Base-by-base conservation (phyloP, 2,329 filamentous ascomycete genomes). In the Nectriaceae sp. region DNA sequence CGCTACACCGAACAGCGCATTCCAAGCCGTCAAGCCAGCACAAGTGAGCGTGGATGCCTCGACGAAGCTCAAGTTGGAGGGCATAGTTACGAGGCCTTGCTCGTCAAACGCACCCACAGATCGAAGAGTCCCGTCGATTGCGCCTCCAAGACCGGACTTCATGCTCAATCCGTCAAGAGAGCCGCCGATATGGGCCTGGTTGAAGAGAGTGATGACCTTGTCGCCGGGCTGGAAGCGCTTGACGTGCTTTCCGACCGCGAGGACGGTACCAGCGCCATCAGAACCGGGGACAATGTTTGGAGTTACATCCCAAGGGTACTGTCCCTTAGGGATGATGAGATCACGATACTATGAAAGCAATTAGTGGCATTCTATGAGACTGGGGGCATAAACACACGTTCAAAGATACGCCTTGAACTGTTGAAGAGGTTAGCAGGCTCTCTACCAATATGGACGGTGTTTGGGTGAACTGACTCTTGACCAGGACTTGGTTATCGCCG, bases 401-500 rank as follows among this genome's bases (percentile, higher is more conserved):
- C 42, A 82, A 71, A 21, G 77, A 77, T 5, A 73, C 78, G 13
- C 73, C 76, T 42, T 73, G 69, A 21, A 81, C 75, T 71, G 18
- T 47, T 4, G n/a, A 3, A 18, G 15, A 35, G 6, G 43, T 62
- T 52, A 54, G 52, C 21, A 18, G 18, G 6, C 33, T 11, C 6
- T 18, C 6, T 10, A 37, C 16, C 26, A 31, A 8, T 31, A 6
- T 11, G 33, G 11, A 11, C 16, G 15, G 29, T 19, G 16, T 11
- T 10, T 39, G 40, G 22, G 22, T 21, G 15, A 19, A 60, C 66
- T 29, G 47, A 70, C 68, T 46, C 67, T 86, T 87, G 57, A 92
- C 83, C 26, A 92, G 76, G 5, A 90, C 86, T 21, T 92, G 83
- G 52, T 80, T 80, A 46, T 90, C 86, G 40, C 87, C 87, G 2